Evolutionary conservation across 192 early-diverging fungal species (phyloP).

Genomic region (Chytriomyces hyalinus): DNA sequence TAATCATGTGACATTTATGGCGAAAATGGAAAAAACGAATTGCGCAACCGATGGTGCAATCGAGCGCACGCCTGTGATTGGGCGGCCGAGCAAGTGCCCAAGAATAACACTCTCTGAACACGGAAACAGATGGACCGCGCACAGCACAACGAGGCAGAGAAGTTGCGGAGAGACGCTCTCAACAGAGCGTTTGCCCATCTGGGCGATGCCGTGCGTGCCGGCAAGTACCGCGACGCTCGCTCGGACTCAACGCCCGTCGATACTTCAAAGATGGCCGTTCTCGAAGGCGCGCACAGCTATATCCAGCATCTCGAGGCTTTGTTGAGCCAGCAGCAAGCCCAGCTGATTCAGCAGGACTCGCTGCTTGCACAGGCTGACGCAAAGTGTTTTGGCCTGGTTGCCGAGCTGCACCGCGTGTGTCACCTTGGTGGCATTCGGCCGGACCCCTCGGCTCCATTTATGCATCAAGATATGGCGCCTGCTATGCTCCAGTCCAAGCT

Average conservation of each 20-base stretch:
- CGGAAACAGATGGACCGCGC: neutral
- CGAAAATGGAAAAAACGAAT: too few species aligned
- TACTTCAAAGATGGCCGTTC: constrained; percentile 5
- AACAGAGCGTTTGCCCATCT: neutral
- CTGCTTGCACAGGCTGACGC: constrained; percentile 5
- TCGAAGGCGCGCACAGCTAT: neutral
- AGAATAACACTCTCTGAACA: neutral
- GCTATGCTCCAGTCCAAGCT: neutral
- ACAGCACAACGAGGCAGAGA: too few species aligned
- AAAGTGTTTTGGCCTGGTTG: constrained; percentile 28
- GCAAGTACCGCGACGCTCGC: neutral
- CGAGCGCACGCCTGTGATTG: too few species aligned
- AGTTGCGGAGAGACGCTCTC: neutral
- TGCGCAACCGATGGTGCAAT: too few species aligned
- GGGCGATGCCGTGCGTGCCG: neutral
- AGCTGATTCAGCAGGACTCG: neutral
- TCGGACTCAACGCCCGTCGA: neutral
- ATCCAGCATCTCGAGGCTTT: constrained; percentile 4
- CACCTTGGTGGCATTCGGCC: neutral
- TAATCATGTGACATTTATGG: too few species aligned
- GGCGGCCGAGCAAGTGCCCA: too few species aligned
- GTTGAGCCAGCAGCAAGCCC: neutral
- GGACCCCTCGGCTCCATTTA: neutral
- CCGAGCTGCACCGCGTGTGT: constrained; percentile 25
- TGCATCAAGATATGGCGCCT: neutral